Conservation (phyloP, 2,329 filamentous ascomycete species). For the Verticillium isaacii region DNA sequence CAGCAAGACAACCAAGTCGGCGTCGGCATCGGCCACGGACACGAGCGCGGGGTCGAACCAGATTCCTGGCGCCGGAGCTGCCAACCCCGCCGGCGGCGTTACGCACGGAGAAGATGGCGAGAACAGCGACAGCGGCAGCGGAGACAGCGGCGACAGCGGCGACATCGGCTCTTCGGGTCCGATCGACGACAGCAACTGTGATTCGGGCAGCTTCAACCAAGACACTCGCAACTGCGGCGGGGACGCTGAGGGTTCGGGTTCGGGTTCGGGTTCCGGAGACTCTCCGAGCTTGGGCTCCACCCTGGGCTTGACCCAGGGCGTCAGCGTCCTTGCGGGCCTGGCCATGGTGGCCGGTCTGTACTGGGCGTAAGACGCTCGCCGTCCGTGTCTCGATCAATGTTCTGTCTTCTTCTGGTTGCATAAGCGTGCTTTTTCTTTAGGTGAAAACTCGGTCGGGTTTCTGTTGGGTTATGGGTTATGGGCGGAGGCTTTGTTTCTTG, state of each 20-base stretch:
- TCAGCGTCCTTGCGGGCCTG: constrained; percentile 30
- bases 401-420: constrained; percentile 1
- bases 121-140: constrained; percentile 18
- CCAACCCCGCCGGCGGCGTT: constrained; percentile 2
- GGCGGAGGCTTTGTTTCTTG: background rate
- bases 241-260: constrained; percentile 3
- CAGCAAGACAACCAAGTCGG: constrained; percentile 16
- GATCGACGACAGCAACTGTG: constrained; percentile 25
- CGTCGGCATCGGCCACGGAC: background rate
- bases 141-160: constrained; percentile 20
- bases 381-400: background rate
- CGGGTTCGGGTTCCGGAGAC: constrained; percentile 1
- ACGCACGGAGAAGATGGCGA: constrained; percentile 16
- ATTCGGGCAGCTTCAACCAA: constrained; percentile 34
- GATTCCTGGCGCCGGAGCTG: constrained; percentile 23
- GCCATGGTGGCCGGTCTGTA: constrained; percentile 27
- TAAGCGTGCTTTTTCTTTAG: constrained; percentile 3
- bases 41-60: constrained; percentile 7
- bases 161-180: constrained; percentile 15
- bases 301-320: constrained; percentile 22
- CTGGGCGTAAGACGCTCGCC: constrained; percentile 3
- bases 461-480: background rate
- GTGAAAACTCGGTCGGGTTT: background rate
- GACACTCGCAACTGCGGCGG: constrained; percentile 23
- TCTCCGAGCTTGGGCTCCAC: constrained; percentile 17